Evolutionary conservation across 139 green algal genomes (phyloP).

Genomic region (Closterium sp.): DNA sequence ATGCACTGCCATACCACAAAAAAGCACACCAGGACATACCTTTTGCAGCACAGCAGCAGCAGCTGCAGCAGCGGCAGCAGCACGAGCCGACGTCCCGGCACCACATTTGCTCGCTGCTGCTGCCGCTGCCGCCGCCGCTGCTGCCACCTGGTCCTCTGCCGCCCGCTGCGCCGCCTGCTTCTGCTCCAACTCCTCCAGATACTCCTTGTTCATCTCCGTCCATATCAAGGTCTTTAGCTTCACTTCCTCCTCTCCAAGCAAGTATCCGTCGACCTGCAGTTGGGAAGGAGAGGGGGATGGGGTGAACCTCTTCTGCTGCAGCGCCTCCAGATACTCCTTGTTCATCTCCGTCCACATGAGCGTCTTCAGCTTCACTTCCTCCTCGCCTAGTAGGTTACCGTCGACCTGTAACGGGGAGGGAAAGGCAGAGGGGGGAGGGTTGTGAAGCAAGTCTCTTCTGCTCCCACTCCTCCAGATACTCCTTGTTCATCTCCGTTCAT

Average conservation of each 20-base stretch:
- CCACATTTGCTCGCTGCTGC: background rate
- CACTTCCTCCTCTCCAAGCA: conserved; percentile 64
- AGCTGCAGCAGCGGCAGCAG: conserved; percentile 9
- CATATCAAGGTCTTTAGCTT: conserved; percentile 65
- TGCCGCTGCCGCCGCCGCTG: conserved; percentile 8
- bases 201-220: conserved; percentile 68
- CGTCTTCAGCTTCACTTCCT: too few species aligned
- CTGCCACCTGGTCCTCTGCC: conserved; percentile 7
- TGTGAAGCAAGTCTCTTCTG: too few species aligned
- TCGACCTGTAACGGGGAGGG: too few species aligned
- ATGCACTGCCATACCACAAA: too few species aligned
- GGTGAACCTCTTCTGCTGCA: too few species aligned
- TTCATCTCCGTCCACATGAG: too few species aligned
- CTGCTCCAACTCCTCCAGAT: conserved; percentile 49
- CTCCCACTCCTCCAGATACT: conserved; percentile 56
- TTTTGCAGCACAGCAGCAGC: background rate
- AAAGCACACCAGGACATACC: too few species aligned
- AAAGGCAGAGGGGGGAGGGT: too few species aligned
- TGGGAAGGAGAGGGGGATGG: background rate
- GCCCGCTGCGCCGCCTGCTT: conserved; percentile 5
- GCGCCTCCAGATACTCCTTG: too few species aligned
- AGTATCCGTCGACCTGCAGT: conserved; percentile 57
- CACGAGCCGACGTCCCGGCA: background rate
- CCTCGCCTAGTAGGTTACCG: too few species aligned
- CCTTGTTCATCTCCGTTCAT: conserved; percentile 69